Percentiles rank a stretch among this genome's conserved stretches.
These are phyloP conservation scores for Eutrema heterophyllum DNA, from an alignment of 345 rosid species.

Conservation along the genomic window DNA sequence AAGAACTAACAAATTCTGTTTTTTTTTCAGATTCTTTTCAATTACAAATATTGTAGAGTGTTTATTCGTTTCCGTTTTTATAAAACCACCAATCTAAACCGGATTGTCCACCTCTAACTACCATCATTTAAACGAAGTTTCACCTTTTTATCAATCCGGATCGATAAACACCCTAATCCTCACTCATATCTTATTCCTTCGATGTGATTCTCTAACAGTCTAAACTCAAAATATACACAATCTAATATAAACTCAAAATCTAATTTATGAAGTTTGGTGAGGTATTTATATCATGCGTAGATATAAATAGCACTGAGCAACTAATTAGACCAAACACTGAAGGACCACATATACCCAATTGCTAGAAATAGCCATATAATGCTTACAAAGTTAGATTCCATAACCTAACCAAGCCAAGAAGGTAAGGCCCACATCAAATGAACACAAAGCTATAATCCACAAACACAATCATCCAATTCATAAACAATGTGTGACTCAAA, in stretches of 20 bases:
- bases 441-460: constrained; percentile 10
- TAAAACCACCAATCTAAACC: neutral
- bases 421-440: constrained; percentile 7
- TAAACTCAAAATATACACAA: neutral
- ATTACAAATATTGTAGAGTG: neutral
- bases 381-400: constrained; percentile 18
- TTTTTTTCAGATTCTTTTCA: neutral
- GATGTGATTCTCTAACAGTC: constrained; percentile 1
- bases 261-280: constrained; percentile 2
- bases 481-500: too few species aligned
- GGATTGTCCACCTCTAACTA: neutral
- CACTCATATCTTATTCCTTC: neutral
- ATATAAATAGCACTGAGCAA: constrained; percentile 9
- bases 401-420: constrained; percentile 17
- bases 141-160: neutral
- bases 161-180: neutral
- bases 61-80: neutral
- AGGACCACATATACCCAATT: constrained; percentile 27
- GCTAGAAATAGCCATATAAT: constrained; percentile 8
- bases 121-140: neutral
- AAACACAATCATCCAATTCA: neutral
- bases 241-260: neutral
- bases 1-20: neutral
- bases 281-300: constrained; percentile 10
- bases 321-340: constrained; percentile 16